phyloP scores from a whole-genome alignment of 192 early-diverging fungal species.

The Pecoramyces ruminantium region DNA sequence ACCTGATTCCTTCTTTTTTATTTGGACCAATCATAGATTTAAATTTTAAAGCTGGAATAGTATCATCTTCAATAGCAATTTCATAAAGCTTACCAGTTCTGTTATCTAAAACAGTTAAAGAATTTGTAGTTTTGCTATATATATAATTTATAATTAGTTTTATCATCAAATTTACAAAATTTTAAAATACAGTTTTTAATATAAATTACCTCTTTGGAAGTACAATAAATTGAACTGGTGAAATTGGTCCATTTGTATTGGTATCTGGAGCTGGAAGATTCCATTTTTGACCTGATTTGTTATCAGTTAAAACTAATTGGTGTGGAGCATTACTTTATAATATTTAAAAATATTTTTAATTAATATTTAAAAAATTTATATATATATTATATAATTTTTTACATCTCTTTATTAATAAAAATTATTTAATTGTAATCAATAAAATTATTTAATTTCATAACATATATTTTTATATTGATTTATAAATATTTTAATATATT shows the following conservation, averaged over 20 bases:
- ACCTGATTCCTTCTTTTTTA: neutral
- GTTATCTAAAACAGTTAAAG: slow-evolving; percentile 44
- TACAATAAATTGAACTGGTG: neutral
- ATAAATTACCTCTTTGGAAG: neutral
- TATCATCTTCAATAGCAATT: slow-evolving; percentile 23
- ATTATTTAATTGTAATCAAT: too few species aligned
- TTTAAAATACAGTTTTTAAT: too few species aligned
- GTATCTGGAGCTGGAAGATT: neutral
- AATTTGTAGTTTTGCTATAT: slow-evolving; percentile 15
- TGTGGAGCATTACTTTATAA: neutral
- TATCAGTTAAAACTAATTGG: neutral
- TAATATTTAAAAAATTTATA: too few species aligned
- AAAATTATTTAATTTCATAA: too few species aligned
- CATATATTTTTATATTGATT: too few species aligned
- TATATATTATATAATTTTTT: too few species aligned
- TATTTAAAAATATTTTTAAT: too few species aligned
- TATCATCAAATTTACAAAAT: too few species aligned
- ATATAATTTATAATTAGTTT: too few species aligned
- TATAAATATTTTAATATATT: too few species aligned
- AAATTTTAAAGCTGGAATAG: slow-evolving; percentile 18
- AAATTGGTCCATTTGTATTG: neutral
- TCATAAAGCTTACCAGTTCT: slow-evolving; percentile 42
- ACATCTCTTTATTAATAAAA: too few species aligned
- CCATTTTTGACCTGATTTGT: neutral
- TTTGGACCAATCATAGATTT: slow-evolving; percentile 6